Base-by-base conservation (phyloP, 2,329 filamentous ascomycete genomes). In the Talaromyces amestolkiae region DNA sequence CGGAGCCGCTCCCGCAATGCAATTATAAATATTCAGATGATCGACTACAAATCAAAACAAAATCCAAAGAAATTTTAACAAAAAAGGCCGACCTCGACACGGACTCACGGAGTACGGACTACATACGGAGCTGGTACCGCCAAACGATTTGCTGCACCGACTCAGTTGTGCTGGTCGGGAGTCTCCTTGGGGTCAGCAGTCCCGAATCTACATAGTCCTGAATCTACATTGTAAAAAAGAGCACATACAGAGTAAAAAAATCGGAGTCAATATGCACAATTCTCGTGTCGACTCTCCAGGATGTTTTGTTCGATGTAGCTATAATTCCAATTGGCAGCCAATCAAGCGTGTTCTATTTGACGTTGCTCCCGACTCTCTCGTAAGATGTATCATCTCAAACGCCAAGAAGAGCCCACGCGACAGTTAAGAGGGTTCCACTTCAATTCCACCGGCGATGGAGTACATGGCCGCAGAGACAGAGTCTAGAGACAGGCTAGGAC, bases 351-450 rank as follows among this genome's bases (percentile, higher is more conserved):
- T 31, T 31, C 6, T 31, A 27, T 6, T 31, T 31, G 27, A 6
- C 6, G 27, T 31, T 31, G 27, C 27, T 6, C 4, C 27, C 27
- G 27, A 15, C 5, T 9, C 15, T 15, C 11, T 41, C 15, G 5
- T 3, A 27, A 49, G 11, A 31, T 33, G 27, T 54, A 56, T 51
- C 24, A 15, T 31, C 47, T 15, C 31, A 19, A 35, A 56, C 33
- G 53, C 53, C 53, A 56, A 56, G 33, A 4, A 10, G 31, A 37
- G 33, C 33, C 53, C 53, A 56, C 53, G 53, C 53, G 53, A 56
- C 33, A 56, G 22, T 37, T 19, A 17, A 22, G 53, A n/a, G 15
- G 33, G 53, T 9, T 39, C 53, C 53, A 56, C 53, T 22, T 54
- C 35, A 8, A 35, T 19, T 35, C 51, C 31, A 15, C 45, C 19